These are phyloP conservation scores for Thraustochytrium sp. DNA, from an alignment of 352 stramenopile species.

Conservation along the genomic window DNA sequence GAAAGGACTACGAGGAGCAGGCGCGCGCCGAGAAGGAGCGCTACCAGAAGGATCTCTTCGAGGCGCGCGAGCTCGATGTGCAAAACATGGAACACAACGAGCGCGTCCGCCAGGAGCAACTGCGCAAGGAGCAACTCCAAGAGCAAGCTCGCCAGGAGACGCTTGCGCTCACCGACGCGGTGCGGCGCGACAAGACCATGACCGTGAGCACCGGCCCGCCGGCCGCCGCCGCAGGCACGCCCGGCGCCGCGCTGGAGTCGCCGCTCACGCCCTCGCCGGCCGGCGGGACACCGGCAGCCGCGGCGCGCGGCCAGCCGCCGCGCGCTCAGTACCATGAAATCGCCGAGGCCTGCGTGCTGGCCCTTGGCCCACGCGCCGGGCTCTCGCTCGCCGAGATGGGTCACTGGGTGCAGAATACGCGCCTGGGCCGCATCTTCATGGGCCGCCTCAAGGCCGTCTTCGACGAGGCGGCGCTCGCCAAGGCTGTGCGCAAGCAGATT, in stretches of 20 bases:
- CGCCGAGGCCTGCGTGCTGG: neutral
- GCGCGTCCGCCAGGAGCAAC: neutral
- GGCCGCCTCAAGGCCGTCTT: neutral
- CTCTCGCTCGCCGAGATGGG: neutral
- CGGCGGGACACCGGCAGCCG: neutral
- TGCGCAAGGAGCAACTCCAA: neutral
- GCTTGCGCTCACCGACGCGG: neutral
- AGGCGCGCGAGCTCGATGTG: neutral
- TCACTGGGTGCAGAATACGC: neutral
- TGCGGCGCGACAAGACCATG: neutral
- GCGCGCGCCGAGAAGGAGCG: slow-evolving; percentile 45
- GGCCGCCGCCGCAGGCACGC: no score
- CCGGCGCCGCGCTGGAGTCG: no score
- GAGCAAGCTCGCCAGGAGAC: neutral
- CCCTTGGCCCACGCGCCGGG: neutral
- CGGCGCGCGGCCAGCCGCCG: neutral
- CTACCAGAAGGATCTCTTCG: slow-evolving; percentile 45
- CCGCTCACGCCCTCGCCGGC: neutral
- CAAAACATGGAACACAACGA: neutral
- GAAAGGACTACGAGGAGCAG: slow-evolving; percentile 48
- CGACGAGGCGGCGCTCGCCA: neutral
- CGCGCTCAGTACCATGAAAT: neutral
- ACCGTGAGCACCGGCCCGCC: no score
- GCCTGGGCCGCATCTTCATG: slow-evolving; percentile 1
- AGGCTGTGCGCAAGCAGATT: neutral